Evolutionary conservation across 2,329 filamentous ascomycete species (phyloP).

Genomic region (Colletotrichum sp.): DNA sequence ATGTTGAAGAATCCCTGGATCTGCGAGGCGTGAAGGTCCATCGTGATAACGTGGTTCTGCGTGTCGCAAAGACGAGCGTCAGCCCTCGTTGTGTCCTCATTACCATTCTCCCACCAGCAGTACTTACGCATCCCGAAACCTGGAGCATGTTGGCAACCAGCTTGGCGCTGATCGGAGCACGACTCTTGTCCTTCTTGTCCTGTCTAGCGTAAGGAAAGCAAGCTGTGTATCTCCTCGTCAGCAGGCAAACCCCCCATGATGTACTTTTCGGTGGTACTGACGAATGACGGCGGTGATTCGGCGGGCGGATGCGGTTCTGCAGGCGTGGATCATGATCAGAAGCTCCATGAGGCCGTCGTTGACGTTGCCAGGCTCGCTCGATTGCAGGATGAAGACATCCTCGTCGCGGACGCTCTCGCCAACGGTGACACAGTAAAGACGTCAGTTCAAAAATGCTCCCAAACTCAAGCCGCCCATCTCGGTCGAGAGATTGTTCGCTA

Average conservation of each 20-base stretch:
- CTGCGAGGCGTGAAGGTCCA: slow-evolving; percentile 87
- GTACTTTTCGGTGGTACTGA: neutral
- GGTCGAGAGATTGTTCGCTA: neutral
- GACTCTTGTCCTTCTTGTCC: slow-evolving; percentile 87
- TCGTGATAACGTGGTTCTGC: slow-evolving; percentile 69
- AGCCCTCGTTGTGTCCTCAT: neutral
- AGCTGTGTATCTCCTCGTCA: slow-evolving; percentile 43
- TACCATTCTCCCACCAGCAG: neutral
- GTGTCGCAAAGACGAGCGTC: neutral
- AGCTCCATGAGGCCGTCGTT: slow-evolving; percentile 94
- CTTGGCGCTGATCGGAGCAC: slow-evolving; percentile 87
- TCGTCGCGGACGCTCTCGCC: slow-evolving; percentile 90
- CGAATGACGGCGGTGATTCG: slow-evolving; percentile 83
- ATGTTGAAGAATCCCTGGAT: slow-evolving; percentile 89
- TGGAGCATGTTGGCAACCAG: slow-evolving; percentile 93
- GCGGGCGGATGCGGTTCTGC: slow-evolving; percentile 64
- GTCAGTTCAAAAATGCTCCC: slow-evolving; percentile 4
- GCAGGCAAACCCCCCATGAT: neutral
- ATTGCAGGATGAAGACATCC: slow-evolving; percentile 83
- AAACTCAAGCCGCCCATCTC: neutral
- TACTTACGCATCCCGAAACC: slow-evolving; percentile 71
- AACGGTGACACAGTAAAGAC: slow-evolving; percentile 70
- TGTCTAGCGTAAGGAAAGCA: slow-evolving; percentile 92
- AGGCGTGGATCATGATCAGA: slow-evolving; percentile 91
- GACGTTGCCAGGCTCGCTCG: slow-evolving; percentile 86